Base-by-base conservation (phyloP, 768 basidiomycete genomes). In the Amanita phalloides region DNA sequence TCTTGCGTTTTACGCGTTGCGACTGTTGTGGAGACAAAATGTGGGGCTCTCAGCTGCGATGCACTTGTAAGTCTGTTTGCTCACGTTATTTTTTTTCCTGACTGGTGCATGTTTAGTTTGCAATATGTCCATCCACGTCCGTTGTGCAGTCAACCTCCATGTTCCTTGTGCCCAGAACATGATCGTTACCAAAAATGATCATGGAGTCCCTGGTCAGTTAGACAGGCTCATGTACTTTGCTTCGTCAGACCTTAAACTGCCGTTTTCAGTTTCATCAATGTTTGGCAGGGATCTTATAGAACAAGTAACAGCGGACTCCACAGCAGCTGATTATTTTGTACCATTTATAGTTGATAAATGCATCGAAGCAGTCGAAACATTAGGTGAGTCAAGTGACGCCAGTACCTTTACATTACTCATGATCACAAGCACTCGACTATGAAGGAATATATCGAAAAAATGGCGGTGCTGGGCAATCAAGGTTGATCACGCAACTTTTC, bases 391-490 rank as follows among this genome's bases (percentile, higher is more conserved):
- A 45, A 7, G 45, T 35, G 3, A 14, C 8, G 38, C 35, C 9
- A 9, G 20, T 6, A 1, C 50, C n/a, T 45, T 32, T 37, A 48
- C 48, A 37, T 37, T 9, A 49, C 36, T 49, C 4, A 42, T 53
- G 10, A 25, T 26, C 28, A 28, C 48, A 47, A 90, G 94, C 89
- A 4, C 76, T 97, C 69, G 91, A 96, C 54, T 93, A 93, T 61
- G 96, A 99, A 66, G 96, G 96, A 9, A 91, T 99, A 56, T 99
- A 99, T 66, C 90, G 96, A 56, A 99, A 99, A 71, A 91, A 86
- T 0, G 96, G 96, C 28, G 96, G 96, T 2, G 83, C 88, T 26
- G 78, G 87, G 2, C 94, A 94, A 60, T 87, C 90, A 33, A 95
- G 95, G 70, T 76, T 76, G 48, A 97, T 99, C 68, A 93, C 90